These are phyloP conservation scores for Jaltomata sinuosa DNA, from an alignment of 257 asterid genomes.

Conservation along the genomic window DNA sequence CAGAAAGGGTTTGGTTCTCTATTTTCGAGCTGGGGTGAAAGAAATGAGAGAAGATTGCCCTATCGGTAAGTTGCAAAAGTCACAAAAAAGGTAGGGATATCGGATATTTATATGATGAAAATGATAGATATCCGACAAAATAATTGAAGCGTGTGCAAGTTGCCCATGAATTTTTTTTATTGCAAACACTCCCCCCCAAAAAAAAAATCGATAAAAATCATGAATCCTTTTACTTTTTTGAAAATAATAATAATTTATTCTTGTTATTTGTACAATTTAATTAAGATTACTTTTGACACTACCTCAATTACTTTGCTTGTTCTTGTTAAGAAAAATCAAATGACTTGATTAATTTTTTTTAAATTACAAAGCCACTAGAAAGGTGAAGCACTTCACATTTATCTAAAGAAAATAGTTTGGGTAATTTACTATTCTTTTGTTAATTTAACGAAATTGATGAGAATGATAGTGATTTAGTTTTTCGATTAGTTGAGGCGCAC, in stretches of 20 bases:
- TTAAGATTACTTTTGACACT: no score
- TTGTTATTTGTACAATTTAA: background rate
- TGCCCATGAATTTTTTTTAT: no score
- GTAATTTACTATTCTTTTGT: background rate
- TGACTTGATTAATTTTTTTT: background rate
- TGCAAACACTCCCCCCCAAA: no score
- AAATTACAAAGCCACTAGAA: background rate
- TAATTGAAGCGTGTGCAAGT: background rate
- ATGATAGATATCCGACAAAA: background rate
- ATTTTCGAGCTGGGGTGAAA: background rate
- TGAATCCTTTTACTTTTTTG: background rate
- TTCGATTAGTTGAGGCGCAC: background rate
- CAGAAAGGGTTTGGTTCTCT: background rate
- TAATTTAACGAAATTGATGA: background rate
- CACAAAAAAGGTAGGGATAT: background rate
- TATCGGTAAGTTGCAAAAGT: background rate
- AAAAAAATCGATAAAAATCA: background rate
- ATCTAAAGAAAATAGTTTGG: background rate
- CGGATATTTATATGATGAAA: background rate
- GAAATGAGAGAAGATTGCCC: background rate
- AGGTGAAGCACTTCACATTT: background rate
- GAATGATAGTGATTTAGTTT: background rate
- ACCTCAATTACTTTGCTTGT: background rate
- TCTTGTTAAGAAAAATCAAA: background rate
- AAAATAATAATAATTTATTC: background rate